These are phyloP conservation scores for Suillus fuscotomentosus DNA, from an alignment of 768 basidiomycete genomes.

Conservation along the genomic window DNA sequence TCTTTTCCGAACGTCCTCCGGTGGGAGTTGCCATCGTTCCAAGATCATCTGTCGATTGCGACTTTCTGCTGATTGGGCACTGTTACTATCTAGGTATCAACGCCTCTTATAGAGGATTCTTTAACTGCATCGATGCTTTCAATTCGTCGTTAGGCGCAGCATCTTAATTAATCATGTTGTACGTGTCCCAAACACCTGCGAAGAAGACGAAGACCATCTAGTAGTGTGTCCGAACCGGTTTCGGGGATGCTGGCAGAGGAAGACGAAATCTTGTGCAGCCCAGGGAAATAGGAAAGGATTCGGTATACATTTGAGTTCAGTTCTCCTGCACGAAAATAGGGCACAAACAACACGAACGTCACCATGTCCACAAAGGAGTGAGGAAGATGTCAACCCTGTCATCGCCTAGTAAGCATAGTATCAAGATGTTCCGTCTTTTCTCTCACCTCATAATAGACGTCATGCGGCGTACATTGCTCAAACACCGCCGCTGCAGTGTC, in stretches of 20 bases:
- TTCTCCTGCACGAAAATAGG: slow-evolving; percentile 15
- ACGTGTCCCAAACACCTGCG: slow-evolving; percentile 78
- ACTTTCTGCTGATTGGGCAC: not conserved
- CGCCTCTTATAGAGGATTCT: slow-evolving; percentile 50
- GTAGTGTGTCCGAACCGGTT: slow-evolving; percentile 56
- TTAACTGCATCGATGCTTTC: slow-evolving; percentile 1
- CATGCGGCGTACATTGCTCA: slow-evolving; percentile 63
- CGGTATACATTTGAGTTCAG: slow-evolving; percentile 55
- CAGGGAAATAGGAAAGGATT: slow-evolving; percentile 55
- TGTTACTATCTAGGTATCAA: slow-evolving; percentile 54
- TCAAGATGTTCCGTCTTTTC: not conserved
- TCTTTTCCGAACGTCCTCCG: slow-evolving; percentile 67
- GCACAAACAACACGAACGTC: slow-evolving; percentile 11
- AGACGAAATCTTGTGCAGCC: slow-evolving; percentile 37
- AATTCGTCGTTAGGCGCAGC: slow-evolving; percentile 52
- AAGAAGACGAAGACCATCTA: slow-evolving; percentile 60
- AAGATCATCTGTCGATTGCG: slow-evolving; percentile 4
- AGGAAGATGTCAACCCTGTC: slow-evolving; percentile 52
- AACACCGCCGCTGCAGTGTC: slow-evolving; percentile 57
- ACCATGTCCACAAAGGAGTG: slow-evolving; percentile 17
- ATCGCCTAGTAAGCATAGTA: slow-evolving; percentile 47
- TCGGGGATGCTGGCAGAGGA: slow-evolving; percentile 59
- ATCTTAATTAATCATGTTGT: slow-evolving; percentile 73
- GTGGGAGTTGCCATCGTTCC: slow-evolving; percentile 68
- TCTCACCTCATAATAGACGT: slow-evolving; percentile 43